Base-by-base conservation (phyloP, 192 early-diverging fungal genomes). In the Coemansia sp. region DNA sequence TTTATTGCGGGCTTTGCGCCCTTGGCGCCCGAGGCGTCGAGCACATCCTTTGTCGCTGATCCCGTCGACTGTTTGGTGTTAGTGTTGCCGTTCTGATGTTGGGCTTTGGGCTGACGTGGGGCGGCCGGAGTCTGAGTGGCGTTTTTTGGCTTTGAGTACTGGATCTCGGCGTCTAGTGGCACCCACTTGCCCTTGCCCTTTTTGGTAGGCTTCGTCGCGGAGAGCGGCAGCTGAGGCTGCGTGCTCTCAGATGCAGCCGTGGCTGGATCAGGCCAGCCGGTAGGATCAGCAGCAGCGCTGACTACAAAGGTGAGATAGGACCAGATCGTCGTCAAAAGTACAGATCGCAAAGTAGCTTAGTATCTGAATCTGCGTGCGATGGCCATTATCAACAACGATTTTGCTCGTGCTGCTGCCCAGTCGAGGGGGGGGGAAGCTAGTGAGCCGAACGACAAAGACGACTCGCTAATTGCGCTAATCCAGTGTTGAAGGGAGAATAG, bases 161-260 rank as follows among this genome's bases (percentile, higher is more conserved):
- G 63, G 41, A 80, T 80, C 33, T 77, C 75, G 8, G 73, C 64
- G 2, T 82, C 80, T 6, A 77, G 64, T 1, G 75, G 74, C 36
- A 61, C 34, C 80, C 80, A 82, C 56, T 82, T 82, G 57, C 69
- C 80, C 63, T 77, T 82, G 64, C 70, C 74, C 53, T 73, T 72
- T 38, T 65, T 68, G 26, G 50, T 63, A 7, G 56, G 53, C 66
- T 60, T 70, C 48, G 67, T 18, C 19, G 32, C 56, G 8, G 57
- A 27, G 12, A 22, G 27, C 46, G 53, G 62, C 52, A 44, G 17
- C 22, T 35, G 66, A 21, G 54, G 41, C 44, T 24, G 22, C 40
- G 56, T 38, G 26, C 39, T 18, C 56, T 59, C 62, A 10, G 78
- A 58, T 9, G 78, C 68, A 3, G 78, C 78, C 8, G 76, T 70